A percentile compares a stretch with the other conserved stretches of the same genome.
Conservation (phyloP, 371 early-diverging fungal species). For the Mucor piriformis region DNA sequence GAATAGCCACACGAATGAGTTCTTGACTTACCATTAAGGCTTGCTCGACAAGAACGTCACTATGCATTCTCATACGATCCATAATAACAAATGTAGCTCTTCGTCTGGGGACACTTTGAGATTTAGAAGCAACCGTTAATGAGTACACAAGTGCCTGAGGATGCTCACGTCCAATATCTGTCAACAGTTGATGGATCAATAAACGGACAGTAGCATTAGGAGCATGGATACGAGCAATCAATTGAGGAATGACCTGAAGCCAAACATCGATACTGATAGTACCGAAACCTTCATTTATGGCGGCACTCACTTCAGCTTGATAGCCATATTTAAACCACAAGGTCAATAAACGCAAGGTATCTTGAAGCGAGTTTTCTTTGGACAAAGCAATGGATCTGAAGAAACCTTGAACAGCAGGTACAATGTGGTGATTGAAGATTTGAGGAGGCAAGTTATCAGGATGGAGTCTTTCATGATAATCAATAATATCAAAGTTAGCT, state of each 20-base stretch:
- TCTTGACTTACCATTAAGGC: slow-evolving; percentile 95
- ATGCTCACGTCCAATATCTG: slow-evolving; percentile 93
- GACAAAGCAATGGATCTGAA: slow-evolving; percentile 94
- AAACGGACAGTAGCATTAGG: slow-evolving; percentile 81
- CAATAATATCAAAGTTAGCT: slow-evolving; percentile 91
- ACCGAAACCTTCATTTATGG: slow-evolving; percentile 87
- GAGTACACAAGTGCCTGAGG: slow-evolving; percentile 98
- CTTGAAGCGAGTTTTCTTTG: slow-evolving; percentile 91
- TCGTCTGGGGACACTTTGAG: slow-evolving; percentile 78
- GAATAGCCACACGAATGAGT: slow-evolving; percentile 93
- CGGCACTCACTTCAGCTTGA: slow-evolving; percentile 83
- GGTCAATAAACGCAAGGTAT: slow-evolving; percentile 92
- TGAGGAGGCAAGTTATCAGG: slow-evolving; percentile 58
- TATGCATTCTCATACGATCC: slow-evolving; percentile 90
- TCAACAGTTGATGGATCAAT: slow-evolving; percentile 88
- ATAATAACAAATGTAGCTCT: slow-evolving; percentile 87
- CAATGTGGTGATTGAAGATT: slow-evolving; percentile 64
- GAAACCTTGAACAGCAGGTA: slow-evolving; percentile 83
- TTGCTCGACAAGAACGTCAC: slow-evolving; percentile 88
- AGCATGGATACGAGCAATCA: slow-evolving; percentile 96
- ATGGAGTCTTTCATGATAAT: slow-evolving; percentile 69
- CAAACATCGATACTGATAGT: slow-evolving; percentile 95
- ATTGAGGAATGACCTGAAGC: slow-evolving; percentile 98
- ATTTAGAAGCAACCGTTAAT: slow-evolving; percentile 95
- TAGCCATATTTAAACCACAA: slow-evolving; percentile 97